These are phyloP conservation scores for Fraxinus sp. DNA, from an alignment of 305 asterid genomes.

Conservation along the genomic window DNA sequence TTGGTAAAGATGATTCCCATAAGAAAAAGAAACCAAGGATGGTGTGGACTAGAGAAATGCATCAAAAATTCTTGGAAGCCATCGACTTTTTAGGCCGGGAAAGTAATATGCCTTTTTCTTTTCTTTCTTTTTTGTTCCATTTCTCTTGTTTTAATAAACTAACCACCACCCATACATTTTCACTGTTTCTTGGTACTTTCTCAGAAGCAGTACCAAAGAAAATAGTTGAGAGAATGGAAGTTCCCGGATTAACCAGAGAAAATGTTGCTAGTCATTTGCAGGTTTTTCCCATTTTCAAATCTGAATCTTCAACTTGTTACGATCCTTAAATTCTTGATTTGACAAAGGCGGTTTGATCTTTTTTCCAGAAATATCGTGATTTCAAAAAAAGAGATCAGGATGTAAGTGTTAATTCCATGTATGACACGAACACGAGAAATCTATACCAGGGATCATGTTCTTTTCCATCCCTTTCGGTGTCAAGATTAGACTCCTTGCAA, in stretches of 20 bases:
- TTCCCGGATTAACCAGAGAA: constrained; percentile 68
- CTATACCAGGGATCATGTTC: constrained; percentile 11
- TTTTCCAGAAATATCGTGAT: constrained; percentile 65
- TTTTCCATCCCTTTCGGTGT: constrained; percentile 14
- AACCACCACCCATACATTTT: background rate
- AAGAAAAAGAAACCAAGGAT: constrained; percentile 52
- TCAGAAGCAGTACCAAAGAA: constrained; percentile 76
- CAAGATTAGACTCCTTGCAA: background rate
- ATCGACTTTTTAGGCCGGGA: constrained; percentile 47
- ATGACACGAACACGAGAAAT: constrained; percentile 12
- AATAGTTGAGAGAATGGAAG: constrained; percentile 65
- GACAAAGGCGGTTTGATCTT: background rate
- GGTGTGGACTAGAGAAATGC: constrained; percentile 67
- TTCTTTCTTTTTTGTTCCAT: background rate
- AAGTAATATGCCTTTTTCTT: constrained; percentile 33
- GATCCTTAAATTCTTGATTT: constrained; percentile 1
- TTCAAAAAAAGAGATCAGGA: constrained; percentile 45
- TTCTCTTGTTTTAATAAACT: background rate
- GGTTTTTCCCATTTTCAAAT: constrained; percentile 37
- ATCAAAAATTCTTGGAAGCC: constrained; percentile 61
- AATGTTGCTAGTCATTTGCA: constrained; percentile 87
- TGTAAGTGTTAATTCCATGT: background rate
- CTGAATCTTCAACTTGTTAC: background rate
- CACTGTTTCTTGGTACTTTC: background rate
- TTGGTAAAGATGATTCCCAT: constrained; percentile 26